phyloP scores from a whole-genome alignment of 179 eudicot genomes.

The Monotropa hypopitys region DNA sequence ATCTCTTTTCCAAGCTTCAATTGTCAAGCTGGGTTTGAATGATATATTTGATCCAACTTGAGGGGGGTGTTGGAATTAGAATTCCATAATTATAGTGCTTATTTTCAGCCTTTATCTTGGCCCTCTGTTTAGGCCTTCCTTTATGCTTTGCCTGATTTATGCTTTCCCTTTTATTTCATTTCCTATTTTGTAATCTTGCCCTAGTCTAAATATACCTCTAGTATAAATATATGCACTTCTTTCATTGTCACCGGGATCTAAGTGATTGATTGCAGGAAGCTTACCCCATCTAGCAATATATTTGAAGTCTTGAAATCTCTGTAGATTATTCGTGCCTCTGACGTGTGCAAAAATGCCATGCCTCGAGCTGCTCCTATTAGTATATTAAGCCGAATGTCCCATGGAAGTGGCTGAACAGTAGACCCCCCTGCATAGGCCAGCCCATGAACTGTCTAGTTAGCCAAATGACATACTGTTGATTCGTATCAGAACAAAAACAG shows the following conservation, averaged over 20 bases:
- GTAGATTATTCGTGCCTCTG: slow-evolving; percentile 36
- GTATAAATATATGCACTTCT: background rate
- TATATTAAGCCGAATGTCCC: slow-evolving; percentile 41
- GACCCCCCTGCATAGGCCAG: background rate
- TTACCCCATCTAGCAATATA: slow-evolving; percentile 38
- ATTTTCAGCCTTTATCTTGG: too few species aligned
- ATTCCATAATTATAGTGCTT: too few species aligned
- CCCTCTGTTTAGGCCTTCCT: too few species aligned
- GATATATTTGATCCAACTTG: too few species aligned
- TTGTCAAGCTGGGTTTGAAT: too few species aligned
- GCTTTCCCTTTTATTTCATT: too few species aligned
- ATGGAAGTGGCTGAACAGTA: slow-evolving; percentile 15
- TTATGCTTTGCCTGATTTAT: too few species aligned
- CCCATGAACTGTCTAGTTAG: background rate
- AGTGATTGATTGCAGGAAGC: background rate
- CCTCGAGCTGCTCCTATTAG: slow-evolving; percentile 60
- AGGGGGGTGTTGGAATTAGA: too few species aligned
- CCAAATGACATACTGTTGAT: background rate
- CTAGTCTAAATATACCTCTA: too few species aligned
- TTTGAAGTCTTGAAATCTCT: slow-evolving; percentile 60
- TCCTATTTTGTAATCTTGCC: too few species aligned
- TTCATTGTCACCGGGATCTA: background rate
- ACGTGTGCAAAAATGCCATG: slow-evolving; percentile 42
- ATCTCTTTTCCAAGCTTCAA: too few species aligned
- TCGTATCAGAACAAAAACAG: background rate